Evolutionary conservation across 177 flowering plant species (phyloP).

Genomic region (Vitis hybrid): DNA sequence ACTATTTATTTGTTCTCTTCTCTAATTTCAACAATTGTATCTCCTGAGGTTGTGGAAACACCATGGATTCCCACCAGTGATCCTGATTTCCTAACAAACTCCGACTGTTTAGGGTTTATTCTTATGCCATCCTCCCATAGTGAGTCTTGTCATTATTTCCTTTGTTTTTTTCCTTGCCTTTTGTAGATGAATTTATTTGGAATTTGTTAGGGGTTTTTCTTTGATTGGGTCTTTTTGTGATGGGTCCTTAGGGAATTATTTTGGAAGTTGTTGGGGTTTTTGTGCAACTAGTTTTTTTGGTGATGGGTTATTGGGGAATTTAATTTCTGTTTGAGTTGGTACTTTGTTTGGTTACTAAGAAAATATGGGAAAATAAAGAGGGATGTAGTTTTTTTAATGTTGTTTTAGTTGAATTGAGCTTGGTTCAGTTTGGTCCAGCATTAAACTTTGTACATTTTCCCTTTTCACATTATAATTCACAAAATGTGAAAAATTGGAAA

Average conservation of each 20-base stretch:
- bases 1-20: too few species aligned
- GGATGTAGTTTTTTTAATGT: neutral
- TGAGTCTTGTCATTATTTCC: neutral
- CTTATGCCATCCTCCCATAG: slow-evolving; percentile 1
- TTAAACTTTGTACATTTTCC: neutral
- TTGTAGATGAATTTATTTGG: neutral
- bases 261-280: too few species aligned
- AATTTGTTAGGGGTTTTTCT: neutral
- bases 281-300: too few species aligned
- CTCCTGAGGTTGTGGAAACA: slow-evolving; percentile 19
- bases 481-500: too few species aligned
- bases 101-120: neutral
- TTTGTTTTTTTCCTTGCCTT: neutral
- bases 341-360: neutral
- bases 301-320: too few species aligned
- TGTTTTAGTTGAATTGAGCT: neutral
- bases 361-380: neutral
- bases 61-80: slow-evolving; percentile 1
- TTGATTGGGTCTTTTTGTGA: neutral
- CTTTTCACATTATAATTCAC: too few species aligned
- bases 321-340: neutral
- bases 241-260: too few species aligned
- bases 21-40: neutral
- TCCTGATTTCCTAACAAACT: neutral
- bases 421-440: neutral